Base-by-base conservation (phyloP, 441 rosid species). In the Erodium texanum region DNA sequence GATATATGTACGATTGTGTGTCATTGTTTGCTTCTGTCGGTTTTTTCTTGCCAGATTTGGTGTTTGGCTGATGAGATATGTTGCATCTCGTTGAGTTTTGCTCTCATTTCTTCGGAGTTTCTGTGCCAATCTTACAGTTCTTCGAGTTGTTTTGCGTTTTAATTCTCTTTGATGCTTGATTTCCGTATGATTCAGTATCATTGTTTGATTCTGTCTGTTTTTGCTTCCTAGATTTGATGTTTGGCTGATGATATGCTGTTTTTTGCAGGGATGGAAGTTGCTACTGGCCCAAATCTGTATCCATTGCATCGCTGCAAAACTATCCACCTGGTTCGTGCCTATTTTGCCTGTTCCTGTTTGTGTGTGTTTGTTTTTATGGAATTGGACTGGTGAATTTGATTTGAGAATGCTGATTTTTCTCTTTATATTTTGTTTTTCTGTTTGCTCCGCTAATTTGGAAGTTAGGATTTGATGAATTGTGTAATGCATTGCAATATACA, bases 281-380 rank as follows among this genome's bases (percentile, higher is more conserved):
- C 72, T 19, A 14, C 10, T 22, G 56, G 32, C n/a, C 67, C 38
- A 3, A 52, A 56, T 43, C 62, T 73, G 3, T 73, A 69, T 19
- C 76, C 68, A 0, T 41, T 59, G 61, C 76, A 73, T 18, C 66
- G 69, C 10, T 73, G 72, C 65, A 73, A 73, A 66, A 73, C 72
- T 5, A 68, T 73, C 16, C 76, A 73, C 34, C 68, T 73, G 70
- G 76, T 73, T 62, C 1, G 58, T 7, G 9, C 34, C 22, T 58
- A 22, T 34, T 50, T 41, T 41, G 3, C 14, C 48, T 9, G 48
- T 41, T 9, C 14, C n/a, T n/a, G 48, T 29, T 27, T 27, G 34
- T 29, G 34, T 29, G 34, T 29, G 6, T 5, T 29, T 3, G 34
- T 29, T 29, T 29, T 29, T 29, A 41, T 41, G 48, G 48, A 41